Percentiles rank a stretch among this genome's conserved stretches.
Conservation (phyloP, 129 eudicot genomes). For the Helianthus tuberosus region DNA sequence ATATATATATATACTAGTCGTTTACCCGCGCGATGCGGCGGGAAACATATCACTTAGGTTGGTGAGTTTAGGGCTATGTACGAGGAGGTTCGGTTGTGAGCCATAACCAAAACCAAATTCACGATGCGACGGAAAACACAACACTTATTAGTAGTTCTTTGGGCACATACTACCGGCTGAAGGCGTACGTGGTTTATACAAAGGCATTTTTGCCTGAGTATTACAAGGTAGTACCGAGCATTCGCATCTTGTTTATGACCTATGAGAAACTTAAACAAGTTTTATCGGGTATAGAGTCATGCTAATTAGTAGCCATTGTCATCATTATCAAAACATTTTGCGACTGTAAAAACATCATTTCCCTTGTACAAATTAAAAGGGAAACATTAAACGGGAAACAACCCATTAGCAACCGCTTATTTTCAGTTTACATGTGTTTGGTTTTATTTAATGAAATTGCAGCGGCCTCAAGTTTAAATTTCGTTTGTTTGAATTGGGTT, state of each 20-base stretch:
- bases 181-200: conserved; percentile 82
- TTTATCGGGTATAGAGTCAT: conserved; percentile 52
- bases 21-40: too few species aligned
- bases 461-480: not conserved
- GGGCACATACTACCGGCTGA: conserved; percentile 61
- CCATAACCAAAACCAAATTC: too few species aligned
- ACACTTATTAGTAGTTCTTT: too few species aligned
- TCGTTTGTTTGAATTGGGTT: not conserved
- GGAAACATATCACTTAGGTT: too few species aligned
- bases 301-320: conserved; percentile 12
- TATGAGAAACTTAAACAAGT: conserved; percentile 81
- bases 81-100: too few species aligned
- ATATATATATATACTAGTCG: too few species aligned
- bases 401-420: conserved; percentile 25
- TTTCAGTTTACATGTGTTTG: not conserved
- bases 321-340: not conserved
- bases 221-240: conserved; percentile 94
- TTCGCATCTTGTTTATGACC: conserved; percentile 86
- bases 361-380: conserved; percentile 40
- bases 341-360: conserved; percentile 27
- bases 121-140: too few species aligned
- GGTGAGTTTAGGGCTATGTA: too few species aligned
- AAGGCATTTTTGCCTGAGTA: conserved; percentile 94
- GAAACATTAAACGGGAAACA: conserved; percentile 26
- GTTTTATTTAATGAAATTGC: conserved; percentile 1